Base-by-base conservation (phyloP, 768 basidiomycete genomes). In the Pleurotus cornucopiae region DNA sequence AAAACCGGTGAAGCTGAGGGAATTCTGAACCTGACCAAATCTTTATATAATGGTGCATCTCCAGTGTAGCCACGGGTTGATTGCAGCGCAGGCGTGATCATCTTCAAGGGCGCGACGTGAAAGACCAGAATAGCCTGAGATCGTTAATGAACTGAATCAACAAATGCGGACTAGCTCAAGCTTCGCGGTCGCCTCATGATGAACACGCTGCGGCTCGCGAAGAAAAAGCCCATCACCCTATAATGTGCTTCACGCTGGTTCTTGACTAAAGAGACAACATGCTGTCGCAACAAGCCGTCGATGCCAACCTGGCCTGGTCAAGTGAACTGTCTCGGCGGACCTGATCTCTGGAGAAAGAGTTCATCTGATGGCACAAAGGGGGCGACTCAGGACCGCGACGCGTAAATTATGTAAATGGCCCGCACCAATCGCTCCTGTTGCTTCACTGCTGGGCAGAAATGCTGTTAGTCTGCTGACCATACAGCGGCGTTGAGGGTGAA, bases 171-270 rank as follows among this genome's bases (percentile, higher is more conserved):
- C 18, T 53, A 40, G 51, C 51, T 53, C 18, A 40, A 41, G 12
- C 51, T 53, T 53, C 51, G 38, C 51, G 39, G 14, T 41, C 39
- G 51, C 51, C 51, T 53, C 51, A 53, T 53, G 51, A 53, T 21
- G 38, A 53, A 53, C 51, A 53, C 51, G 51, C 13, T 53, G 51
- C 39, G 20, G 41, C 23, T 53, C 51, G 51, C 51, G 21, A 49
- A 49, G 48, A 21, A 53, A 39, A 53, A 43, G 51, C 51, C 51
- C 51, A 53, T 53, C 51, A 53, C 51, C 51, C 51, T 43, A 41
- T 53, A 25, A 53, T 53, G 16, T 14, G 39, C 37, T 53, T 41
- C 51, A 53, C 26, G 51, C 38, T 41, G 51, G 20, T 18, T n/a
- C 51, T 43, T 53, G 51, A 53, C 51, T 53, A 53, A 53, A 13